These are phyloP conservation scores for Yarrowia sp. DNA, from an alignment of 805 yeast species.

Conservation along the genomic window DNA sequence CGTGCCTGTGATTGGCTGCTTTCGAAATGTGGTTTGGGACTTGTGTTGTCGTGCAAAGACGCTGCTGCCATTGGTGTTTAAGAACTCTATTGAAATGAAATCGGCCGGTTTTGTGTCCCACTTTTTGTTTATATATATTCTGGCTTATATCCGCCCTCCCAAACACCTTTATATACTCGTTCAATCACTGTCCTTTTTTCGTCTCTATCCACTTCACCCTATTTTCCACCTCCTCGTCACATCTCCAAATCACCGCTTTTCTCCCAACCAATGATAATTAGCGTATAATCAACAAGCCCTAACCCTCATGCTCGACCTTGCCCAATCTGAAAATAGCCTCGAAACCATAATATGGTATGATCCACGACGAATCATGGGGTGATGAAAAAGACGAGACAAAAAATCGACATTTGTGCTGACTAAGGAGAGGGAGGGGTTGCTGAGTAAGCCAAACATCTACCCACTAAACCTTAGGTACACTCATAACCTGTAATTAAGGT, in stretches of 20 bases:
- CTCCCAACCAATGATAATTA: constrained; percentile 23
- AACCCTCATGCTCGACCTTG: not conserved
- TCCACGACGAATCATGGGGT: too few relatives aligned
- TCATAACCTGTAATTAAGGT: too few relatives aligned
- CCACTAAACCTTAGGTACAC: too few relatives aligned
- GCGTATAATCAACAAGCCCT: not conserved
- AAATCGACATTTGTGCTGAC: too few relatives aligned
- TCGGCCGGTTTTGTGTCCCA: too few relatives aligned
- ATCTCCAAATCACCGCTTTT: not conserved
- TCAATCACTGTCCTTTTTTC: not conserved
- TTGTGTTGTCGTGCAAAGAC: not conserved
- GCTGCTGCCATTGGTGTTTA: not conserved
- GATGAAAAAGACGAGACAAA: too few relatives aligned
- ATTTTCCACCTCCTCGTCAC: not conserved
- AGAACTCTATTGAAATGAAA: too few relatives aligned
- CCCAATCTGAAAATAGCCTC: not conserved
- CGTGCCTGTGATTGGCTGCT: constrained; percentile 18
- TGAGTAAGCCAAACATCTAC: too few relatives aligned
- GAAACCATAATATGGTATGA: constrained; percentile 17
- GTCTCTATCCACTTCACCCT: not conserved
- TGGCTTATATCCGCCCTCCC: too few relatives aligned
- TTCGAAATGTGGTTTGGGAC: not conserved
- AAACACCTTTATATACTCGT: too few relatives aligned
- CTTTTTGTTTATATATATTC: too few relatives aligned
- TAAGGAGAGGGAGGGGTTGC: too few relatives aligned